phyloP scores from a whole-genome alignment of 495 filamentous ascomycete genomes.

The Annulohypoxylon nitens region DNA sequence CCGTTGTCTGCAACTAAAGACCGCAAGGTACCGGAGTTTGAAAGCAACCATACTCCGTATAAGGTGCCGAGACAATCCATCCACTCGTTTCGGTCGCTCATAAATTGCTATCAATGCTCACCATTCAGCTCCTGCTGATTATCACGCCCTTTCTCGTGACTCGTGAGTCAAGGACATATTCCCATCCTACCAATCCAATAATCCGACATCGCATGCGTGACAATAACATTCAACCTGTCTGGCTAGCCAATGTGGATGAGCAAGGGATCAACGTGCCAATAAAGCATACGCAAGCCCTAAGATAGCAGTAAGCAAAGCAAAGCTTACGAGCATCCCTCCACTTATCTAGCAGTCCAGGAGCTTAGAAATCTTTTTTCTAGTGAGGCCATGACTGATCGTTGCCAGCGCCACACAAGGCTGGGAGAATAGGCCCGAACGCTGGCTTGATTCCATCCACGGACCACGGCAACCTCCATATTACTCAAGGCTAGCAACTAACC shows the following conservation, averaged over 20 bases:
- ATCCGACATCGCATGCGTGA: conserved; percentile 44
- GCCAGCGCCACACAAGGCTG: conserved; percentile 46
- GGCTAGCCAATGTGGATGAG: conserved; percentile 45
- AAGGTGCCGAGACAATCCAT: conserved; percentile 20
- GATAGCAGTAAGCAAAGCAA: conserved; percentile 41
- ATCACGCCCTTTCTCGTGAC: conserved; percentile 41
- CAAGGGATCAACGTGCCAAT: conserved; percentile 44
- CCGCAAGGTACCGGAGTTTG: conserved; percentile 44
- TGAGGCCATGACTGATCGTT: conserved; percentile 24
- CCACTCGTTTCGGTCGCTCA: conserved; percentile 16
- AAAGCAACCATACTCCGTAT: conserved; percentile 34
- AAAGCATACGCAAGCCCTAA: conserved; percentile 37
- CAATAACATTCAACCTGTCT: conserved; percentile 37
- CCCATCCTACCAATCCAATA: conserved; percentile 41
- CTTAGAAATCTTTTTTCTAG: conserved; percentile 22
- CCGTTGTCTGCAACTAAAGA: conserved; percentile 28
- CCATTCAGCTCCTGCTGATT: conserved; percentile 42
- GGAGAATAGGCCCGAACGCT: conserved; percentile 44
- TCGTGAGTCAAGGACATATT: conserved; percentile 23
- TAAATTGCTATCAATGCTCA: conserved; percentile 43
- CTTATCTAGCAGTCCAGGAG: conserved; percentile 22
- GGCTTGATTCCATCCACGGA: conserved; percentile 3
- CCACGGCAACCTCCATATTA: conserved; percentile 11
- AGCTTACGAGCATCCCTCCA: conserved; percentile 30
- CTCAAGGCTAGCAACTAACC: conserved; percentile 30